phyloP scores from a whole-genome alignment of 139 green algal species.

The Chlorella sp. region DNA sequence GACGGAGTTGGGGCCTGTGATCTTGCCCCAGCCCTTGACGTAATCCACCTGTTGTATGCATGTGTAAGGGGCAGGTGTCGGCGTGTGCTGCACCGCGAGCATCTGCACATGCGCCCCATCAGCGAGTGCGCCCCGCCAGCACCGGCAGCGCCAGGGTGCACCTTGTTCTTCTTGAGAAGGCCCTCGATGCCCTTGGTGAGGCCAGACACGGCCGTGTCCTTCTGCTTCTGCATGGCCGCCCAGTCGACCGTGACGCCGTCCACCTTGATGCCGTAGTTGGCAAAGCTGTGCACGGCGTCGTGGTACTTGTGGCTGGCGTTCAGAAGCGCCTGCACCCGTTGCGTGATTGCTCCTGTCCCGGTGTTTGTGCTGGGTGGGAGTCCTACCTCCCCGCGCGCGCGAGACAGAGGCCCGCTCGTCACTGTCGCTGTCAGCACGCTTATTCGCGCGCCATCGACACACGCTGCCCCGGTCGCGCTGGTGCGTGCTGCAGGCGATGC shows the following conservation, averaged over 20 bases:
- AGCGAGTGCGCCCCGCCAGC: neutral
- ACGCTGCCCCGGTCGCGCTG: too few species aligned
- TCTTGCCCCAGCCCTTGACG: constrained; percentile 87
- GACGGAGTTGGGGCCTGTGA: constrained; percentile 72
- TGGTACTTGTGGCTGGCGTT: constrained; percentile 92
- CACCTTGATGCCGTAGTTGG: constrained; percentile 75
- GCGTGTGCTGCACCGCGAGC: too few species aligned
- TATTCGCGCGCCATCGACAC: too few species aligned
- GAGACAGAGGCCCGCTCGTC: too few species aligned
- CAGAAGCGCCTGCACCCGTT: constrained; percentile 84
- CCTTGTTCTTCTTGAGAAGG: constrained; percentile 99
- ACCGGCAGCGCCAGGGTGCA: constrained; percentile 20
- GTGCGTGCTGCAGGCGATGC: too few species aligned
- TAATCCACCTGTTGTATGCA: constrained; percentile 70
- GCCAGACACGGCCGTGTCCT: constrained; percentile 80
- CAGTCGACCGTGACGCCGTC: constrained; percentile 36
- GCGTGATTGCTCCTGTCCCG: too few species aligned
- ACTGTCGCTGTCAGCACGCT: too few species aligned
- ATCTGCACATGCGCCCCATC: too few species aligned
- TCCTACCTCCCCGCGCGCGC: too few species aligned
- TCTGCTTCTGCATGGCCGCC: constrained; percentile 90
- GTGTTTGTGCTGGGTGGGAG: too few species aligned
- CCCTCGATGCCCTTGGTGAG: constrained; percentile 97
- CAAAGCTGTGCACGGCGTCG: constrained; percentile 84
- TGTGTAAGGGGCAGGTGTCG: neutral